Conservation (phyloP, 2,329 filamentous ascomycete genomes). For the Aspergillus sp. region DNA sequence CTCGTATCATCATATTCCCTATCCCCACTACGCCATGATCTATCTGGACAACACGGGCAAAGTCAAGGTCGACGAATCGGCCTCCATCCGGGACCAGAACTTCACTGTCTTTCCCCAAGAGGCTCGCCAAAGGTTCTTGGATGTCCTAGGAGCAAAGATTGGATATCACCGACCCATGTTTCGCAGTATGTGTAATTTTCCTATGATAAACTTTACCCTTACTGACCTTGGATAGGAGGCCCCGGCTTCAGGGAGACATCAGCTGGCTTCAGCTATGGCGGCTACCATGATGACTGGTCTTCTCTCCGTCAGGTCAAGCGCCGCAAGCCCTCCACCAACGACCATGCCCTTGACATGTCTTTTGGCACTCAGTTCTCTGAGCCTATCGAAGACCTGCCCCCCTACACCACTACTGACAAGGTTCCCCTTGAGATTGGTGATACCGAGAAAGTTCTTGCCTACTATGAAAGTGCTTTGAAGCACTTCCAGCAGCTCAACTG, state of each 20-base stretch:
- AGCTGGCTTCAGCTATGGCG: constrained; percentile 12
- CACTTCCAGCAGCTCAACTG: constrained; percentile 44
- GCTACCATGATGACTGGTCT: constrained; percentile 4
- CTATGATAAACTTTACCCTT: not conserved
- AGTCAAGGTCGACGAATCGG: constrained; percentile 27
- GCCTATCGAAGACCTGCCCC: constrained; percentile 17
- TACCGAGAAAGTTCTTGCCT: constrained; percentile 29
- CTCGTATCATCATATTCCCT: constrained; percentile 23
- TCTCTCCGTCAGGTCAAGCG: constrained; percentile 24
- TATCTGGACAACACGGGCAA: constrained; percentile 30
- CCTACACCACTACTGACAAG: constrained; percentile 18
- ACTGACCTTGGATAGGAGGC: constrained; percentile 1
- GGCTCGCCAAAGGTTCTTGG: constrained; percentile 31
- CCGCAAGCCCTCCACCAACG: constrained; percentile 17
- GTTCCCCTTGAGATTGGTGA: constrained; percentile 35
- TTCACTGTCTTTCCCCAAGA: constrained; percentile 28
- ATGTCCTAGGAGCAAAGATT: constrained; percentile 26
- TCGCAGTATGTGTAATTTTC: constrained; percentile 20
- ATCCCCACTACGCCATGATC: constrained; percentile 31
- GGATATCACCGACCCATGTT: constrained; percentile 21
- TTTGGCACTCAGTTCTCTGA: constrained; percentile 17
- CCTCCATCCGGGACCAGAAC: constrained; percentile 26
- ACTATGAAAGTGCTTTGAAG: constrained; percentile 38
- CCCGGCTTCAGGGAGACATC: constrained; percentile 13
- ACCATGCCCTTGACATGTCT: constrained; percentile 12